These are phyloP conservation scores for Diaporthe sp. DNA, from an alignment of 2,329 filamentous ascomycete genomes.

Conservation along the genomic window DNA sequence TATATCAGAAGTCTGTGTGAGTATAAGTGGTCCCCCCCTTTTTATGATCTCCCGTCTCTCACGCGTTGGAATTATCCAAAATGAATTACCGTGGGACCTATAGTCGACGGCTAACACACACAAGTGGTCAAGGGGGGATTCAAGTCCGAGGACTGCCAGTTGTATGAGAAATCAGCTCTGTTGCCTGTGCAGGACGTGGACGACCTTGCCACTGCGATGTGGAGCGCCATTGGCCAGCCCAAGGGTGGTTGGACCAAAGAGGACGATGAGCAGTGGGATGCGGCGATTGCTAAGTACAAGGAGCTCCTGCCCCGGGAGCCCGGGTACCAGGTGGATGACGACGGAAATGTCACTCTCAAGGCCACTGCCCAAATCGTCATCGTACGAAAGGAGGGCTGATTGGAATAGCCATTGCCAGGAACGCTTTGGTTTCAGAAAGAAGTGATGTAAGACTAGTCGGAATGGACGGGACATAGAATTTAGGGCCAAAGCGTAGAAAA, in stretches of 20 bases:
- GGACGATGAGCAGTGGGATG: constrained; percentile 43
- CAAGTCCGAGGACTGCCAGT: constrained; percentile 33
- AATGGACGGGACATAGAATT: too few relatives aligned
- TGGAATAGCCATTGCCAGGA: too few relatives aligned
- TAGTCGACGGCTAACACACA: too few relatives aligned
- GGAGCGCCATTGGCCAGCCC: constrained; percentile 43
- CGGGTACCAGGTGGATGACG: constrained; percentile 37
- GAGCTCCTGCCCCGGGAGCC: constrained; percentile 39
- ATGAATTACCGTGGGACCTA: too few relatives aligned
- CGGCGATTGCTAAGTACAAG: constrained; percentile 42
- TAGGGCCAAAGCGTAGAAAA: too few relatives aligned
- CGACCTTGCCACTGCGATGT: constrained; percentile 42
- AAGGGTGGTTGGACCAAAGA: constrained; percentile 42
- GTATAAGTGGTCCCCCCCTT: too few relatives aligned
- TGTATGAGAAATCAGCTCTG: constrained; percentile 41
- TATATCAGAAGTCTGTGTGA: constrained; percentile 28
- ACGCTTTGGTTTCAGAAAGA: too few relatives aligned
- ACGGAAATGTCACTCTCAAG: constrained; percentile 32
- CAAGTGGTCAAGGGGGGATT: constrained; percentile 41
- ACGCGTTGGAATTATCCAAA: too few relatives aligned
- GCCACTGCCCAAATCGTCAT: constrained; percentile 39
- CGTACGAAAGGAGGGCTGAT: constrained; percentile 24
- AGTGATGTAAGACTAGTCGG: too few relatives aligned
- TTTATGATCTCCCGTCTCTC: too few relatives aligned
- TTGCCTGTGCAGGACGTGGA: constrained; percentile 40